A percentile compares a stretch with the other conserved stretches of the same genome.
Evolutionary conservation across 345 rosid species (phyloP).

Genomic region (Luvunga scandens): DNA sequence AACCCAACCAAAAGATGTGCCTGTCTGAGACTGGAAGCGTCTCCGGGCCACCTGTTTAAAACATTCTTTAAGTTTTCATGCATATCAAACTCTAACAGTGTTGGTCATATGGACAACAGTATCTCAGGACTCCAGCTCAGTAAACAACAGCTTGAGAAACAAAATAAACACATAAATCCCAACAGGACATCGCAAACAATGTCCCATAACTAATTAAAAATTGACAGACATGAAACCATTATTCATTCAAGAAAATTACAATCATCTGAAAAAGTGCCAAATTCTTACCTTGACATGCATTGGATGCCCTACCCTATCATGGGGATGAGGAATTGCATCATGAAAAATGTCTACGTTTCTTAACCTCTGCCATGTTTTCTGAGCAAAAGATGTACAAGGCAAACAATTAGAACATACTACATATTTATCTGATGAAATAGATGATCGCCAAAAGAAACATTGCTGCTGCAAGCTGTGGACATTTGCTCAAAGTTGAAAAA

Average conservation of each 20-base stretch:
- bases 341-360: conserved; percentile 50
- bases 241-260: conserved; percentile 3
- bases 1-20: conserved; percentile 71
- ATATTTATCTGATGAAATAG: not conserved
- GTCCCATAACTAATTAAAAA: not conserved
- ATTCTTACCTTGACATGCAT: conserved; percentile 72
- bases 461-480: not conserved
- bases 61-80: conserved; percentile 5
- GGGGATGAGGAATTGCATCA: conserved; percentile 84
- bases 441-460: not conserved
- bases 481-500: not conserved
- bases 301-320: conserved; percentile 63
- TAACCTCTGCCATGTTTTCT: conserved; percentile 93
- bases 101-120: not conserved
- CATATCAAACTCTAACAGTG: not conserved
- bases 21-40: conserved; percentile 51
- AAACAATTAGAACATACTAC: not conserved
- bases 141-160: not conserved
- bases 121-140: not conserved
- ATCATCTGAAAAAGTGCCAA: not conserved
- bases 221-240: not conserved
- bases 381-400: not conserved
- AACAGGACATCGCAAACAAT: not conserved
- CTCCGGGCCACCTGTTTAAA: conserved; percentile 67
- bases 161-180: not conserved